Conservation (phyloP, 1,284 basidiomycete species). For the Amylostereum areolatum region DNA sequence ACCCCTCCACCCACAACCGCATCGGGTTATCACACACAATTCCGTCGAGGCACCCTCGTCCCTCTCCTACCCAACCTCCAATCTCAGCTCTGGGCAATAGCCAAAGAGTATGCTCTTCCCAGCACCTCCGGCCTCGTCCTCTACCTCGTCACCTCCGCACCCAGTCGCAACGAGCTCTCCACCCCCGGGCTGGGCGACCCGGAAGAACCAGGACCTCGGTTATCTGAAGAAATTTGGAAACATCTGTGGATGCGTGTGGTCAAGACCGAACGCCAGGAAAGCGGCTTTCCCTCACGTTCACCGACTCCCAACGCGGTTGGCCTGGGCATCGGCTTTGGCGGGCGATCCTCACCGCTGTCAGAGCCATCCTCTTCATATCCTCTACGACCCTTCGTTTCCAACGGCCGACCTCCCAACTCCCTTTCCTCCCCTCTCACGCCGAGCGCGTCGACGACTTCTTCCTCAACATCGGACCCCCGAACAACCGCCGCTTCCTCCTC, state of each 20-base stretch:
- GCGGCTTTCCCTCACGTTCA: conserved; percentile 28
- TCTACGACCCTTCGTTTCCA: conserved; percentile 44
- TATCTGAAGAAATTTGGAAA: conserved; percentile 82
- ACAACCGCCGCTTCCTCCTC: conserved; percentile 4
- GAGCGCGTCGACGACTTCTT: conserved; percentile 45
- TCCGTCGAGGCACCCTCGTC: conserved; percentile 69
- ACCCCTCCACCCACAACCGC: conserved; percentile 47
- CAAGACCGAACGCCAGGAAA: conserved; percentile 57
- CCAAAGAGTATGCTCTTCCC: conserved; percentile 82
- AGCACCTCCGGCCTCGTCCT: conserved; percentile 73
- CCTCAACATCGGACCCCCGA: conserved; percentile 37
- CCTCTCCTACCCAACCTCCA: conserved; percentile 68
- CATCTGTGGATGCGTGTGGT: conserved; percentile 72
- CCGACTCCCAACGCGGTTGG: conserved; percentile 35
- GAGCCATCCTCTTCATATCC: conserved; percentile 33
- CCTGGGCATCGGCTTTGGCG: conserved; percentile 32
- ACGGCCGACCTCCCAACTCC: conserved; percentile 28
- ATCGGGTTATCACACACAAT: conserved; percentile 72
- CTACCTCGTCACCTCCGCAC: conserved; percentile 53
- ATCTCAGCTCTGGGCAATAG: conserved; percentile 70
- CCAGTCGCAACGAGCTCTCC: conserved; percentile 7
- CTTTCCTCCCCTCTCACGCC: conserved; percentile 37
- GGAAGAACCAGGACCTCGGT: conserved; percentile 65
- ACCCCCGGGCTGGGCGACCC: conserved; percentile 14
- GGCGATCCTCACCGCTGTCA: conserved; percentile 33